Evolutionary conservation across 2,329 filamentous ascomycete genomes (phyloP), one percentile per base, ranked within the genome.

Genomic region (Cordyceps pruinosa): DNA sequence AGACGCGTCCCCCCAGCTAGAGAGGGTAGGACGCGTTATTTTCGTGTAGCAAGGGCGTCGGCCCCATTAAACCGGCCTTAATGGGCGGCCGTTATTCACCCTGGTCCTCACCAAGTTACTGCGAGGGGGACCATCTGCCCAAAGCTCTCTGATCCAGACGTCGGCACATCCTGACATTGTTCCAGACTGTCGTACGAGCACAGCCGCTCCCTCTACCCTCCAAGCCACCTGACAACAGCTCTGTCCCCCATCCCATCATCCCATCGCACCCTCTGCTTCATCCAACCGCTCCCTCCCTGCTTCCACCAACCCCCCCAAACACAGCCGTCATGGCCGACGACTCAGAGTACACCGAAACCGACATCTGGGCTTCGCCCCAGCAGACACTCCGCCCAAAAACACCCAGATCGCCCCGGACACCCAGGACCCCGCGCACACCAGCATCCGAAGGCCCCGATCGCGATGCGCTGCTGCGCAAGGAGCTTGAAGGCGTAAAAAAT

Each of bases 401-500:
- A n/a, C 67, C 75, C 41, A 75, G 72, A 62, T 74, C 75, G 0
- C 76, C 79, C 10, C 77, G 72, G 63, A 83, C 75, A 21, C 77
- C 71, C 62, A 74, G 71, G 65, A 81, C 70, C 4, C 75, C 77
- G 19, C 78, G 71, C 63, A 81, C 73, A 28, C 76, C 69, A 63
- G 70, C 53, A 47, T 66, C 71, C 35, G 72, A 74, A 50, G 84
- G 84, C 65, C 58, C 69, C 30, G 86, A 87, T 61, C 86, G 89
- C 46, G 90, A 96, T 61, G 84, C 84, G 2, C 81, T 84, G 15
- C 76, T 99, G 64, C 86, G 83, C 17, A 85, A 82, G 56, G 94
- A 99, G 72, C 76, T 97, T 28, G 86, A 91, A 61, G 88, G 86
- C 48, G 86, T 99, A 32, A 85, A 87, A 58, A 87, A 87, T 64